Conservation (phyloP, 1,284 basidiomycete species). For the Melampsora allii-populina region DNA sequence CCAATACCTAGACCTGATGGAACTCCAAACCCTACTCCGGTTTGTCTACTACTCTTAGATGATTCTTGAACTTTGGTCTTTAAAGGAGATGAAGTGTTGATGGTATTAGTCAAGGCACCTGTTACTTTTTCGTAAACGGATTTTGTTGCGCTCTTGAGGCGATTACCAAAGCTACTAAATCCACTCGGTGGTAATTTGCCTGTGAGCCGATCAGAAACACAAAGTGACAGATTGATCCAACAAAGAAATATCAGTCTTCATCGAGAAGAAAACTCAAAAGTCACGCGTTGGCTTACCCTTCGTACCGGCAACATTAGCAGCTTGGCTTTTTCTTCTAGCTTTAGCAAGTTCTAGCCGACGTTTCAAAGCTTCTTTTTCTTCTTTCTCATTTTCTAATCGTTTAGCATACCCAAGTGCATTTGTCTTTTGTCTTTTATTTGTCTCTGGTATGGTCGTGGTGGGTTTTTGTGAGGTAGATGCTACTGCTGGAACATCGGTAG, state of each 20-base stretch:
- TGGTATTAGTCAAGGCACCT: neutral
- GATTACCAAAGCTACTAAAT: neutral
- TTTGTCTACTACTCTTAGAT: neutral
- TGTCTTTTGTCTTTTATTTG: constrained; percentile 1
- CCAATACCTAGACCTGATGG: neutral
- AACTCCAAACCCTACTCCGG: neutral
- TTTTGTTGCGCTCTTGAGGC: neutral
- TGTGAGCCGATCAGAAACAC: neutral
- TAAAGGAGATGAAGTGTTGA: neutral
- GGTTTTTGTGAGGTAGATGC: neutral
- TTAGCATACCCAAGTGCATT: neutral
- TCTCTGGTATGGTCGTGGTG: neutral
- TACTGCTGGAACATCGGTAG: neutral
- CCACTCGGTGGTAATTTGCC: neutral
- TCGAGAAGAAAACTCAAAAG: neutral
- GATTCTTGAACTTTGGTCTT: neutral
- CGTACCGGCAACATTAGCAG: neutral
- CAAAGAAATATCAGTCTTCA: neutral
- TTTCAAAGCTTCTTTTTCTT: neutral
- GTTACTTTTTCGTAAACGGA: neutral
- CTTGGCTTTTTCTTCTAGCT: neutral
- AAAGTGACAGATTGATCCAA: neutral
- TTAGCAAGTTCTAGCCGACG: neutral
- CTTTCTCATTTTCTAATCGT: neutral
- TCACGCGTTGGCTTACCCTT: neutral